Percentiles rank a stretch among this genome's conserved stretches.
Evolutionary conservation across 2,329 filamentous ascomycete species (phyloP).

Genomic region (Dactylellina cionopaga): DNA sequence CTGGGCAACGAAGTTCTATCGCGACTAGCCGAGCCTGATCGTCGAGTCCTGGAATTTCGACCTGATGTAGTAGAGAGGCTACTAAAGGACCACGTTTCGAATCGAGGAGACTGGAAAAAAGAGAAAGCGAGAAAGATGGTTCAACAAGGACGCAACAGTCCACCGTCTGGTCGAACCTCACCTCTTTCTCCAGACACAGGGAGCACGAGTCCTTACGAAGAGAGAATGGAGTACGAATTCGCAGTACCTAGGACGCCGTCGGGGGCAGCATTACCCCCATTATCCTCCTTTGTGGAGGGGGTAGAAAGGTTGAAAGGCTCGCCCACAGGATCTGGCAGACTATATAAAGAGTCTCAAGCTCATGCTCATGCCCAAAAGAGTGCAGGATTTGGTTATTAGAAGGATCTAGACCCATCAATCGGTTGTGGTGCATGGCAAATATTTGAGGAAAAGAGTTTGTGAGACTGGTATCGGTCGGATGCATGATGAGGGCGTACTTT

Average conservation of each 20-base stretch:
- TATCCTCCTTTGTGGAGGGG: slow-evolving; percentile 35
- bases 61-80: slow-evolving; percentile 46
- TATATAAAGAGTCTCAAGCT: background rate
- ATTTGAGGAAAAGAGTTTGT: background rate
- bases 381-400: slow-evolving; percentile 34
- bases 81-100: slow-evolving; percentile 47
- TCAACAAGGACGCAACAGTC: slow-evolving; percentile 26
- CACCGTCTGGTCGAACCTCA: slow-evolving; percentile 26
- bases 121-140: slow-evolving; percentile 43
- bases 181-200: slow-evolving; percentile 26
- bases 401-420: too few relatives aligned
- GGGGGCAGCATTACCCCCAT: slow-evolving; percentile 24
- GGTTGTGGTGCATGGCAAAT: background rate
- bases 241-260: slow-evolving; percentile 18
- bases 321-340: background rate
- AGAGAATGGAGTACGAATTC: slow-evolving; percentile 38
- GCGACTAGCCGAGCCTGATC: slow-evolving; percentile 41
- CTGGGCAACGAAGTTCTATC: slow-evolving; percentile 44
- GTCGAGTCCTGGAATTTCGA: slow-evolving; percentile 36
- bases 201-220: slow-evolving; percentile 27
- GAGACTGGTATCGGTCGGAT: slow-evolving; percentile 15
- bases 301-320: slow-evolving; percentile 42
- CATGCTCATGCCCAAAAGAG: slow-evolving; percentile 9
- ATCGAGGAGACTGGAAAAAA: slow-evolving; percentile 48
- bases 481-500: slow-evolving; percentile 40